A percentile compares a stretch with the other conserved stretches of the same genome.
phyloP scores from a whole-genome alignment of 257 asterid species.

The Echites panduratus region DNA sequence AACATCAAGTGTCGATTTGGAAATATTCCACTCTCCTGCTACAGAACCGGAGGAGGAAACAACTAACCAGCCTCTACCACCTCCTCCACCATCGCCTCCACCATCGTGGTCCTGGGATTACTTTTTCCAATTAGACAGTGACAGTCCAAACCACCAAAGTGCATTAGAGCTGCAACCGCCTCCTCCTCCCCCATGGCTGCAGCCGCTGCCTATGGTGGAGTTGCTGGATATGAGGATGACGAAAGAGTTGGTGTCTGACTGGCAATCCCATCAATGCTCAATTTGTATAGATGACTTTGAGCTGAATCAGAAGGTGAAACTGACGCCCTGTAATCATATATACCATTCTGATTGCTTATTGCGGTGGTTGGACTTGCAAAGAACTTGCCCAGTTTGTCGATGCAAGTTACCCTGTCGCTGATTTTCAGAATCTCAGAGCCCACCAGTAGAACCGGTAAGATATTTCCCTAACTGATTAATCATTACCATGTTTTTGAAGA shows the following conservation, averaged over 20 bases:
- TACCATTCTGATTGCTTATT: background rate
- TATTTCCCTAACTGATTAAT: background rate
- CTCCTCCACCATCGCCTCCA: background rate
- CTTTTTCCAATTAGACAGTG: background rate
- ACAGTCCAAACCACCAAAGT: background rate
- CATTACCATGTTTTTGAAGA: background rate
- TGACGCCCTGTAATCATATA: background rate
- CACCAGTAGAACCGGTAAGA: background rate
- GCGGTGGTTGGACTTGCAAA: constrained; percentile 1
- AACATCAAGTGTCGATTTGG: background rate
- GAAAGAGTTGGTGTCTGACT: background rate
- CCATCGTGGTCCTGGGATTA: background rate
- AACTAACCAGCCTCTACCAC: background rate
- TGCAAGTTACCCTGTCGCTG: background rate
- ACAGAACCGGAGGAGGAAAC: background rate
- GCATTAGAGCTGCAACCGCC: background rate
- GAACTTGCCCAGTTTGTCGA: constrained; percentile 4
- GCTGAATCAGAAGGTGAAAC: constrained; percentile 1
- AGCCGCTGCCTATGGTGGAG: background rate
- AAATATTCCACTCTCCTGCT: background rate
- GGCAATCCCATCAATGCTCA: constrained; percentile 2
- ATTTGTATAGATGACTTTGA: constrained; percentile 1
- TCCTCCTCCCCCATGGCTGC: background rate
- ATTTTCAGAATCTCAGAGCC: background rate
- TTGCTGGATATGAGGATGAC: background rate